Conservation (phyloP, 106 monocot species). For the Dendrobium officinale region DNA sequence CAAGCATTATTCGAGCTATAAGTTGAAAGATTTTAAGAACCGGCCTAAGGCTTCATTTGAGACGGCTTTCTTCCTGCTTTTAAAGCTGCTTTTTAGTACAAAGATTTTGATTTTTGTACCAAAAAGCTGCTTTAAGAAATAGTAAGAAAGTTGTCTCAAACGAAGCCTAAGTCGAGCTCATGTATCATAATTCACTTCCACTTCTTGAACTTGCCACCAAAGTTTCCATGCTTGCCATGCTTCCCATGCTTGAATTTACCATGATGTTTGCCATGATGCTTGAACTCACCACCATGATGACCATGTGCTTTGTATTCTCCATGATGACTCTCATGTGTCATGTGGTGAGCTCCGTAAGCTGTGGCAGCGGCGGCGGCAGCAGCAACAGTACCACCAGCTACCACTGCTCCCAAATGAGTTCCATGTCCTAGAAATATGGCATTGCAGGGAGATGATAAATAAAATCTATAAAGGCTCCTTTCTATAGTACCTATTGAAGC, state of each 20-base stretch:
- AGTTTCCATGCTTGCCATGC: slow-evolving; percentile 19
- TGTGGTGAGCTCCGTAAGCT: slow-evolving; percentile 60
- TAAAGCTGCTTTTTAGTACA: no score
- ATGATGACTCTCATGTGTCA: slow-evolving; percentile 22
- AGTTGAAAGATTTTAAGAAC: no score
- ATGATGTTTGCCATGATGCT: slow-evolving; percentile 14
- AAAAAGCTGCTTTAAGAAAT: no score
- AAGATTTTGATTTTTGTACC: no score
- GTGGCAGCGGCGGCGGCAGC: slow-evolving; percentile 22
- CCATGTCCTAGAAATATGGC: slow-evolving; percentile 36
- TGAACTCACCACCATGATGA: slow-evolving; percentile 32
- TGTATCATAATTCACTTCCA: slow-evolving; percentile 18
- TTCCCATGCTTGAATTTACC: slow-evolving; percentile 61
- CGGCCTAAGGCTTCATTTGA: no score
- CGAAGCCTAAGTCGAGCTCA: background rate
- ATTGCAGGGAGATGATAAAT: background rate
- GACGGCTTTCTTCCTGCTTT: no score
- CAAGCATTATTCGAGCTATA: no score
- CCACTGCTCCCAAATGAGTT: slow-evolving; percentile 25
- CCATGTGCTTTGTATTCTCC: slow-evolving; percentile 13
- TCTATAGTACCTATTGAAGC: no score
- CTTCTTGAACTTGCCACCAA: slow-evolving; percentile 27
- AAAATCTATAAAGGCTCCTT: background rate
- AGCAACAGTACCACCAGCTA: slow-evolving; percentile 57
- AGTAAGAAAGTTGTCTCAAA: no score